Evolutionary conservation across 805 yeast species (phyloP), one percentile per base, ranked within the genome.

Genomic region (Teunomyces lycoperdinae): DNA sequence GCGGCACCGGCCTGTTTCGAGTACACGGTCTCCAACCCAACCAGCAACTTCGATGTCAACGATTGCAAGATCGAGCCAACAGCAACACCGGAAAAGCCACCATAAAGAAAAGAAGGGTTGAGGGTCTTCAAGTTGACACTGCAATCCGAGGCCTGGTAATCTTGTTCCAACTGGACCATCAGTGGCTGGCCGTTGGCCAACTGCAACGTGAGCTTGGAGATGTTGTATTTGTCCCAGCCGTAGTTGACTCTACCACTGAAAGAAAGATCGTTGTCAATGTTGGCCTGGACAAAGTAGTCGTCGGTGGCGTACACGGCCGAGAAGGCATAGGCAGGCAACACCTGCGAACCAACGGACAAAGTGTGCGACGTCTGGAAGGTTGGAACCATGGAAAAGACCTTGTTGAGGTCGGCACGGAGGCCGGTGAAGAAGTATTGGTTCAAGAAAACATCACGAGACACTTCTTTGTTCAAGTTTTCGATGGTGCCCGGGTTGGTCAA

Each of bases 291-390:
- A 63, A 94, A 87, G 62, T 84, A 76, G 58, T 81, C 80, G 63
- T 92, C 97, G 53, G 85, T 83, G 53, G 95, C 97, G 68, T 83
- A 90, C 60, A 92, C 77, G 41, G 96, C 92, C 49, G 89, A 81
- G 67, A 92, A 88, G 27, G 96, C 91, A 68, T 94, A 94, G 55
- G 94, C 85, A 44, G 97, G 96, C 68, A 88, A 77, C 42, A 82
- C 80, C 55, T 84, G 83, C 48, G 95, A 86, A 43, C 98, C 98
- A 57, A 89, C 76, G 34, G 96, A 79, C 64, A 94, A 86, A 51
- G 96, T 85, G 68, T 94, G 99, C 53, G 96, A 86, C 50, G 95
- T 87, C 78, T 94, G 98, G 85, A 94, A 94, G 50, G 89, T 91
- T 49, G 99, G 99, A 71, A 84, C 84, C 79, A 91, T 79, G 54